These are phyloP conservation scores for Mortierella sp. DNA, from an alignment of 371 early-diverging fungal species.

Conservation along the genomic window DNA sequence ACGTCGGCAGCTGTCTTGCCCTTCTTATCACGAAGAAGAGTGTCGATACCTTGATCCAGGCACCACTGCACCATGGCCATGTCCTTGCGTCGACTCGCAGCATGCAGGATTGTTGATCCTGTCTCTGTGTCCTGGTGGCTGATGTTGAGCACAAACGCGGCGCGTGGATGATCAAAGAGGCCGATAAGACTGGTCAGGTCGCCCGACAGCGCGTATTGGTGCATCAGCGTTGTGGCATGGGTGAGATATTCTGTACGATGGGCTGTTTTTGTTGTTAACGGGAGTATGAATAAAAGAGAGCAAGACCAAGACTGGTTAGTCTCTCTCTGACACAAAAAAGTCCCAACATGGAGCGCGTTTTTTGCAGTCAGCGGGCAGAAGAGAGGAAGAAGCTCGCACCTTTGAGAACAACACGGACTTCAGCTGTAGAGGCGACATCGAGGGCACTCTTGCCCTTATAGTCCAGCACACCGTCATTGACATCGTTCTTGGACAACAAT, in stretches of 20 bases:
- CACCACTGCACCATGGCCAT: slow-evolving; percentile 73
- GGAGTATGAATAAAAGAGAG: neutral
- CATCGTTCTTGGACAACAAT: slow-evolving; percentile 57
- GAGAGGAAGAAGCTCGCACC: slow-evolving; percentile 32
- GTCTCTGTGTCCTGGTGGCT: slow-evolving; percentile 68
- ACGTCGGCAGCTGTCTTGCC: slow-evolving; percentile 73
- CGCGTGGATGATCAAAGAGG: slow-evolving; percentile 59
- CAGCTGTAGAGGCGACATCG: slow-evolving; percentile 55
- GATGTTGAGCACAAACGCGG: slow-evolving; percentile 66
- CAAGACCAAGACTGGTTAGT: neutral
- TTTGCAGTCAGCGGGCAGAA: too few relatives aligned
- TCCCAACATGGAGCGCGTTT: neutral
- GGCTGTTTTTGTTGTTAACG: slow-evolving; percentile 27
- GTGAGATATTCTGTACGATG: slow-evolving; percentile 54
- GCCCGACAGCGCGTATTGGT: slow-evolving; percentile 45
- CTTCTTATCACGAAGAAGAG: slow-evolving; percentile 72
- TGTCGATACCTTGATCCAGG: slow-evolving; percentile 77
- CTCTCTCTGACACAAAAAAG: neutral
- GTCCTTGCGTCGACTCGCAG: slow-evolving; percentile 69
- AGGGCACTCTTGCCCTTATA: slow-evolving; percentile 52
- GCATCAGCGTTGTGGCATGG: slow-evolving; percentile 47
- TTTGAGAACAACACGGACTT: slow-evolving; percentile 50
- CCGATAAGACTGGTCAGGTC: slow-evolving; percentile 53
- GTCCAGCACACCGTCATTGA: slow-evolving; percentile 61
- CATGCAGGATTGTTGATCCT: slow-evolving; percentile 73